phyloP scores from a whole-genome alignment of 169 alveolate species.

The Eimeria maxima region DNA sequence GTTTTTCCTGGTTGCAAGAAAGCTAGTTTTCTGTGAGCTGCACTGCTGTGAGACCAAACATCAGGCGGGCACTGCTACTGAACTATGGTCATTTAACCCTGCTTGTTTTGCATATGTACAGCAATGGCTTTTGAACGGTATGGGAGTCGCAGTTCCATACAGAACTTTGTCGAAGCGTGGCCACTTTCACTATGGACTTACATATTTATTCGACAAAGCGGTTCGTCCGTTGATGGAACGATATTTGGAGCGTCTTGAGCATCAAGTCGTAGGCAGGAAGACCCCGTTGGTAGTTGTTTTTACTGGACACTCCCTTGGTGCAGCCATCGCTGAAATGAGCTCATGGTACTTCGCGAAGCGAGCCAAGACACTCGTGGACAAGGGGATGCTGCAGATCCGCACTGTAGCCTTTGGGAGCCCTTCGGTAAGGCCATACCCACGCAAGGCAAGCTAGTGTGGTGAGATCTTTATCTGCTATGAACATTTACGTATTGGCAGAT shows the following conservation, averaged over 20 bases:
- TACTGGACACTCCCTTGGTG: conserved; percentile 67
- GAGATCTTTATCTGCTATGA: neutral
- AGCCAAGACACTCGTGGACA: conserved; percentile 51
- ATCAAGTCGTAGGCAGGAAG: conserved; percentile 1
- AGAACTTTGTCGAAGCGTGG: conserved; percentile 69
- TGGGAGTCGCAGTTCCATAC: conserved; percentile 64
- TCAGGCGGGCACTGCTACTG: neutral
- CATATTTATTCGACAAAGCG: conserved; percentile 56
- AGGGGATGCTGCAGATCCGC: conserved; percentile 23
- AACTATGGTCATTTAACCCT: neutral
- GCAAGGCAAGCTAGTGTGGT: neutral
- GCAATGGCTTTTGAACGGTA: conserved; percentile 72
- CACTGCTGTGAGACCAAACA: neutral
- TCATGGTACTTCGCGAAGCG: conserved; percentile 68
- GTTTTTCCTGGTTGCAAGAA: neutral
- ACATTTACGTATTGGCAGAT: neutral
- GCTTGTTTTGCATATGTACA: conserved; percentile 9
- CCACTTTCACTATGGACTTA: conserved; percentile 43
- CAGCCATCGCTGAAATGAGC: conserved; percentile 72
- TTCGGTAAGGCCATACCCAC: conserved; percentile 53
- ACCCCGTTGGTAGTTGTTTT: conserved; percentile 54
- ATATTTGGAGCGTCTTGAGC: conserved; percentile 17
- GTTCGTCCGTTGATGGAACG: conserved; percentile 39
- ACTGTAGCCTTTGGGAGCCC: conserved; percentile 64
- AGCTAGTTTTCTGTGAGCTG: neutral